These are phyloP conservation scores for Grosmannia huntii DNA, from an alignment of 2,329 filamentous ascomycete genomes.

Conservation along the genomic window DNA sequence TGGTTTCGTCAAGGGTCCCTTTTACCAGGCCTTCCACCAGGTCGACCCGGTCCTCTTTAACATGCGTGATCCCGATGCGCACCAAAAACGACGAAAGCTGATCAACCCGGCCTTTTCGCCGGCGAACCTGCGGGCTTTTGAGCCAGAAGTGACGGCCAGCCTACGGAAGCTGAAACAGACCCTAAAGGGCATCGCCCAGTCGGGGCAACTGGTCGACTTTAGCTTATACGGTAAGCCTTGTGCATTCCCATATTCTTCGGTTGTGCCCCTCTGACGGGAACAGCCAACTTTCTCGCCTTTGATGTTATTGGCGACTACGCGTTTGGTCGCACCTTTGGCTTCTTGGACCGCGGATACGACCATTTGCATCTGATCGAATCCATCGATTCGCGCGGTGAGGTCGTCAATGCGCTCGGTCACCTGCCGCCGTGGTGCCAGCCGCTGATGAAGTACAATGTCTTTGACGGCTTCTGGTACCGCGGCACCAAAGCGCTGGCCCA, in stretches of 20 bases:
- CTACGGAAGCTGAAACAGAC: background rate
- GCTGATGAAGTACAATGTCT: background rate
- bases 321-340: background rate
- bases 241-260: background rate
- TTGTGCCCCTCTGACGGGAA: background rate
- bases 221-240: background rate
- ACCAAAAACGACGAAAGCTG: background rate
- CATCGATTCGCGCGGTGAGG: background rate
- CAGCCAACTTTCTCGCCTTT: background rate
- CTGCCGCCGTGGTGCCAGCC: background rate
- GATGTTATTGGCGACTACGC: background rate
- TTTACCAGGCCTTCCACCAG: background rate
- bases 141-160: background rate
- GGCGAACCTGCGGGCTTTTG: background rate
- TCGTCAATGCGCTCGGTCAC: background rate
- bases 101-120: background rate
- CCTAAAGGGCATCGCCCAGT: background rate
- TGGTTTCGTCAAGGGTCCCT: background rate
- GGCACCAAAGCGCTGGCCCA: background rate
- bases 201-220: background rate
- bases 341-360: background rate
- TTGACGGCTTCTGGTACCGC: background rate
- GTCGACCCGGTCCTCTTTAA: background rate
- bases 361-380: background rate
- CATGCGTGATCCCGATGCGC: background rate